Conservation (phyloP, 2,329 filamentous ascomycete genomes). For the Septoria linicola region DNA sequence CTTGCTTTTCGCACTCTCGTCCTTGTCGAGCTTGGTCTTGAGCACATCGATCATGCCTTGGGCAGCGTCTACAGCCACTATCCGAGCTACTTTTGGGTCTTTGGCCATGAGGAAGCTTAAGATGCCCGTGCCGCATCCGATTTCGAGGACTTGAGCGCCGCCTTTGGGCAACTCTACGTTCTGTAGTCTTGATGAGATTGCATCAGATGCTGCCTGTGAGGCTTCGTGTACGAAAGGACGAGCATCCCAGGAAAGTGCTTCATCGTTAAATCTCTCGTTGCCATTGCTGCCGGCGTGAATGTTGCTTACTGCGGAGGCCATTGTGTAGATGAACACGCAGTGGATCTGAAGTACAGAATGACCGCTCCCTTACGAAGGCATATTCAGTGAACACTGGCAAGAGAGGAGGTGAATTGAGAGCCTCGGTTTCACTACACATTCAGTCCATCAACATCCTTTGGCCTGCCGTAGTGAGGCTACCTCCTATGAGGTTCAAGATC, state of each 20-base stretch:
- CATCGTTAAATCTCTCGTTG: conserved; percentile 27
- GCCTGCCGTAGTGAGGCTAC: too few relatives aligned
- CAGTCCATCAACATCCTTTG: too few relatives aligned
- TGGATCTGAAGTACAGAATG: too few relatives aligned
- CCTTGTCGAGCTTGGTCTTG: conserved; percentile 24
- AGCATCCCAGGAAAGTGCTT: conserved; percentile 31
- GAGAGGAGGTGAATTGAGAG: too few relatives aligned
- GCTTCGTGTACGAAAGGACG: conserved; percentile 30
- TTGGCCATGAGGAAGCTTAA: conserved; percentile 28
- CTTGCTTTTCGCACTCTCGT: conserved; percentile 22
- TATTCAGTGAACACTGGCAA: too few relatives aligned
- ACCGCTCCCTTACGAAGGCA: too few relatives aligned
- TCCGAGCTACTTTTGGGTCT: conserved; percentile 16
- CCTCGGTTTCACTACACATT: too few relatives aligned
- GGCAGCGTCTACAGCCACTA: conserved; percentile 31
- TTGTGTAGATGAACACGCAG: too few relatives aligned
- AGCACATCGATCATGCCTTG: conserved; percentile 33
- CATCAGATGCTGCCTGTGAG: conserved; percentile 23
- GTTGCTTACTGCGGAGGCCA: conserved; percentile 32
- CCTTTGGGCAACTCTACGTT: neutral
- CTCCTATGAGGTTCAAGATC: too few relatives aligned
- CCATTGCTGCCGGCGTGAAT: conserved; percentile 22
- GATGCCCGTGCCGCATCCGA: conserved; percentile 32
- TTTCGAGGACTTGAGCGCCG: conserved; percentile 28
- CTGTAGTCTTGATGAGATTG: conserved; percentile 20